phyloP scores from a whole-genome alignment of 2,329 filamentous ascomycete genomes.

The Knoxdaviesia proteae region DNA sequence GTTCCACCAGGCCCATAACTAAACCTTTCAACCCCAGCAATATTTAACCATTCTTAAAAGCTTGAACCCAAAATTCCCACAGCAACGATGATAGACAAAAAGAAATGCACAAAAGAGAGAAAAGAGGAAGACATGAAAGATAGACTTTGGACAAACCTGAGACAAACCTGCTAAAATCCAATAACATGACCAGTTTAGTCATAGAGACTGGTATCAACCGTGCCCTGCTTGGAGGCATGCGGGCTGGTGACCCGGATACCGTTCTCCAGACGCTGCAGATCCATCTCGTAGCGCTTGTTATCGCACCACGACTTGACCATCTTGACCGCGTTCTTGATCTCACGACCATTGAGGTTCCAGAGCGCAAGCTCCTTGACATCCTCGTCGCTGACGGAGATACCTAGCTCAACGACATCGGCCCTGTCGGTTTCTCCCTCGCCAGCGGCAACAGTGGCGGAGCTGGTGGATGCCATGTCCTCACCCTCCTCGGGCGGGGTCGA shows the following conservation, averaged over 20 bases:
- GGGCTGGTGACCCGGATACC: slow-evolving; percentile 24
- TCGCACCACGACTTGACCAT: slow-evolving; percentile 24
- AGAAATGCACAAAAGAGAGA: background rate
- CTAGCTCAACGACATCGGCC: too few relatives aligned
- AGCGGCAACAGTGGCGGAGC: background rate
- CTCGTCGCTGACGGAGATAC: slow-evolving; percentile 9
- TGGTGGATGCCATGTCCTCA: background rate
- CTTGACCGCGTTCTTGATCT: slow-evolving; percentile 33
- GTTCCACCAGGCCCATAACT: too few relatives aligned
- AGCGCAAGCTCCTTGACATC: slow-evolving; percentile 17
- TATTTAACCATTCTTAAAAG: too few relatives aligned
- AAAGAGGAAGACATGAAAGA: background rate
- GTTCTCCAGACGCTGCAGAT: slow-evolving; percentile 19
- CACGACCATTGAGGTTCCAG: slow-evolving; percentile 21
- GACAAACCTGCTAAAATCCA: background rate
- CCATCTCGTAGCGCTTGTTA: slow-evolving; percentile 20
- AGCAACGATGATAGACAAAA: background rate
- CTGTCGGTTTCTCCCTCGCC: too few relatives aligned
- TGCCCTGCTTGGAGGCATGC: slow-evolving; percentile 15
- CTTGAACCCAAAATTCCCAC: background rate
- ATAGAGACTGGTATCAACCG: slow-evolving; percentile 11
- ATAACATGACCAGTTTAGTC: slow-evolving; percentile 3
- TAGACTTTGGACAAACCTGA: background rate
- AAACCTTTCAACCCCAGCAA: too few relatives aligned
- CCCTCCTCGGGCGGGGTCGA: background rate